These are phyloP conservation scores for Lactifluus piperatus DNA, from an alignment of 768 basidiomycete genomes.

Conservation along the genomic window DNA sequence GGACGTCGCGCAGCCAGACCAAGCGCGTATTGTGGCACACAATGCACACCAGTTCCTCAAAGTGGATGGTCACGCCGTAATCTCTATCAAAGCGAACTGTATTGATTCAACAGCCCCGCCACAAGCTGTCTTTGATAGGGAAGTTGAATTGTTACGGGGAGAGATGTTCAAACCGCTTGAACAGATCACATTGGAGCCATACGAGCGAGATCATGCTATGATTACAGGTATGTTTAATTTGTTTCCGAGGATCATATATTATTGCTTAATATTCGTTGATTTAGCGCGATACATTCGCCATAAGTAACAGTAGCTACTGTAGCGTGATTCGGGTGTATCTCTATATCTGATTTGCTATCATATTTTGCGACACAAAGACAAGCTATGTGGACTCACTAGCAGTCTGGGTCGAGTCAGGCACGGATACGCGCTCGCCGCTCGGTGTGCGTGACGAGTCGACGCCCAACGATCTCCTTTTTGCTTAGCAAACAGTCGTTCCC, in stretches of 20 bases:
- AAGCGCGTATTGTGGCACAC: conserved; percentile 89
- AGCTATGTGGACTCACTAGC: too few relatives aligned
- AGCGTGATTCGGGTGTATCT: conserved; percentile 13
- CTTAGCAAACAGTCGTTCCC: too few relatives aligned
- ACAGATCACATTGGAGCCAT: conserved; percentile 92
- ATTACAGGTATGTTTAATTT: conserved; percentile 53
- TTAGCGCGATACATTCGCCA: conserved; percentile 43
- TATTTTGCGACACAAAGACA: too few relatives aligned
- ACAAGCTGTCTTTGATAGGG: conserved; percentile 80
- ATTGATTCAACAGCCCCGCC: conserved; percentile 94
- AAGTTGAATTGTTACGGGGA: conserved; percentile 73
- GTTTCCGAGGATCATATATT: background rate
- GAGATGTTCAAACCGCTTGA: conserved; percentile 88
- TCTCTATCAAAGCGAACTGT: conserved; percentile 99
- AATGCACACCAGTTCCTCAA: conserved; percentile 97
- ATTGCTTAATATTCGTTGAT: background rate
- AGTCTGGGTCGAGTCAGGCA: too few relatives aligned
- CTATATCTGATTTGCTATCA: conserved; percentile 14
- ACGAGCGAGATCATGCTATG: conserved; percentile 88
- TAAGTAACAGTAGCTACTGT: conserved; percentile 21
- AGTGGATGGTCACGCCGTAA: conserved; percentile 83
- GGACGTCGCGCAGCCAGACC: conserved; percentile 97
- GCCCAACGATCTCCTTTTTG: too few relatives aligned
- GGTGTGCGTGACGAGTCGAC: too few relatives aligned
- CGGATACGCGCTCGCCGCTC: too few relatives aligned